Evolutionary conservation across 495 filamentous ascomycete species (phyloP).

Genomic region (Tuber melanosporum): DNA sequence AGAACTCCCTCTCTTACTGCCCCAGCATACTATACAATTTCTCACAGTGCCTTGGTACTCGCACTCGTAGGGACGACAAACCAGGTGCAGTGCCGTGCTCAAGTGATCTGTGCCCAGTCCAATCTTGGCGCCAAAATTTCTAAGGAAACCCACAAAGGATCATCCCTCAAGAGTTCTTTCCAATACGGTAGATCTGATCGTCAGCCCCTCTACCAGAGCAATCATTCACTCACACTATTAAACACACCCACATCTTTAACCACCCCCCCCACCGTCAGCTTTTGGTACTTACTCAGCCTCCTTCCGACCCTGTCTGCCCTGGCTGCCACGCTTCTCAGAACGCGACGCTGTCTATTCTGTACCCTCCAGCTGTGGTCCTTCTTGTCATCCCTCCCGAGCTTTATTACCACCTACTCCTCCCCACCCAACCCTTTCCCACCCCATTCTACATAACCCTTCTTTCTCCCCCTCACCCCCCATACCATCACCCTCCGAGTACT

Average conservation of each 20-base stretch:
- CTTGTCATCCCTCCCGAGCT: constrained; percentile 4
- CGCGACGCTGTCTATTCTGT: neutral
- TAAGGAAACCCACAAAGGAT: neutral
- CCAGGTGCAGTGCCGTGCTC: neutral
- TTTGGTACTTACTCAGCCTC: constrained; percentile 22
- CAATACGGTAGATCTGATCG: neutral
- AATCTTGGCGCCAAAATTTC: neutral
- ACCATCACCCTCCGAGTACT: neutral
- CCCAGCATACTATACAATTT: neutral
- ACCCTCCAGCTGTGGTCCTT: neutral
- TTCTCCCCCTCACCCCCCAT: neutral
- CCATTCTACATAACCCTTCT: constrained; percentile 6
- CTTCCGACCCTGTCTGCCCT: constrained; percentile 9
- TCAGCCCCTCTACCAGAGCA: neutral
- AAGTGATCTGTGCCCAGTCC: neutral
- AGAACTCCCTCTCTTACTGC: neutral
- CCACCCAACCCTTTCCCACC: constrained; percentile 9
- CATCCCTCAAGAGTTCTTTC: neutral
- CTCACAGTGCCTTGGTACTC: neutral
- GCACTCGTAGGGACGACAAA: neutral
- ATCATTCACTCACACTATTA: neutral
- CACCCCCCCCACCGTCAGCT: neutral
- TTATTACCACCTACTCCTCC: constrained; percentile 5
- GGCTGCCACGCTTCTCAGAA: constrained; percentile 18
- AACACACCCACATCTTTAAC: neutral